Base-by-base conservation (phyloP, 208 protist genomes). In the Trypanosoma brucei region DNA sequence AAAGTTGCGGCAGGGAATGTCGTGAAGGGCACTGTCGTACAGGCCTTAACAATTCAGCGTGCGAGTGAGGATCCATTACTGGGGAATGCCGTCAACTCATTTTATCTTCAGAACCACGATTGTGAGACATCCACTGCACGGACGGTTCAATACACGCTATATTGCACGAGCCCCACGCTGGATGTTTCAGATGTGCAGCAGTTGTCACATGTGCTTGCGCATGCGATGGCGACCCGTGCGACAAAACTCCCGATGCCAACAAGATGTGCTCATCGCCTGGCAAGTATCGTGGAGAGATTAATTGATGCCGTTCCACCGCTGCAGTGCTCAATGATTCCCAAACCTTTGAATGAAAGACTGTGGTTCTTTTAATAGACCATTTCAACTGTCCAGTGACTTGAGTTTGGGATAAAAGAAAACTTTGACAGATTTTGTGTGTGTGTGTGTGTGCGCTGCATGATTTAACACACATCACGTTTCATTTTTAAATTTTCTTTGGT, bases 241-340 rank as follows among this genome's bases (percentile, higher is more conserved):
- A 94, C 91, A 61, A 96, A 96, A 70, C 78, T 96, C 57, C 91
- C 91, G n/a, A 85, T 96, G 78, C 68, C 86, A 5, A 88, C 91
- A 31, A 83, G 88, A 3, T 94, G 86, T 58, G 91, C 91, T 0
- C 91, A 96, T 74, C 62, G 74, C 1, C 74, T 96, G 36, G 76
- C 87, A 7, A 84, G 82, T 52, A 70, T 81, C 31, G 83, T 82
- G 49, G 87, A 96, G 63, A 59, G 85, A 8, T 70, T 94, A 22
- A 60, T 93, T 22, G 81, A 93, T 49, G 87, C 83, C 1, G 85
- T 85, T 34, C 87, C 91, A 39, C 78, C 84, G 64, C 59, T 92
- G 42, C 57, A 54, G 8, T 78, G 39, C 11, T 77, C 89, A n/a
- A 83, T 86, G 74, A 93, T 96, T 55, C 91, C 91, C 7, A 48